A percentile compares a stretch with the other conserved stretches of the same genome.
phyloP scores from a whole-genome alignment of 495 filamentous ascomycete species.

The Xylona heveae region DNA sequence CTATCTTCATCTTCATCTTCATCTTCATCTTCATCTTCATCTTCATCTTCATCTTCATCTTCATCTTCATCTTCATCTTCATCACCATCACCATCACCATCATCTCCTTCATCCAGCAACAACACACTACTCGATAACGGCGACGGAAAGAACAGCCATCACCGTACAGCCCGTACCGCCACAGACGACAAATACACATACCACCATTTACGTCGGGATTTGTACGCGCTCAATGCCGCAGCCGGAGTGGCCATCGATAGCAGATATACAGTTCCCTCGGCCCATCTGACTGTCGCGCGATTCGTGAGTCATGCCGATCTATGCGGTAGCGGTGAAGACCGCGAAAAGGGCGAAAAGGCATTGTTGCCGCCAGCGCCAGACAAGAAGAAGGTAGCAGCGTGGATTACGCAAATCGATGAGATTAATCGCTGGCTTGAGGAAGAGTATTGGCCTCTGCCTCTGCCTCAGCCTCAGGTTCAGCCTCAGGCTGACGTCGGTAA shows the following conservation, averaged over 20 bases:
- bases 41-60: too few relatives aligned
- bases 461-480: too few relatives aligned
- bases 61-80: too few relatives aligned
- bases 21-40: too few relatives aligned
- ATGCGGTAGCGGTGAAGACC: too few relatives aligned
- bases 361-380: constrained; percentile 14
- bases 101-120: too few relatives aligned
- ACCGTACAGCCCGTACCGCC: constrained; percentile 6
- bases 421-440: constrained; percentile 50
- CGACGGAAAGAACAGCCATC: constrained; percentile 5
- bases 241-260: constrained; percentile 41
- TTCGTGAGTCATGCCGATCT: constrained; percentile 40
- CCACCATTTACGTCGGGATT: constrained; percentile 69
- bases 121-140: too few relatives aligned
- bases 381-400: constrained; percentile 29
- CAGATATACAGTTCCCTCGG: constrained; percentile 68
- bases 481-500: too few relatives aligned
- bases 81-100: too few relatives aligned
- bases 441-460: constrained; percentile 44
- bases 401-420: constrained; percentile 47
- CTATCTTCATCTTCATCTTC: too few relatives aligned
- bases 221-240: constrained; percentile 34
- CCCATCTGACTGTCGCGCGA: constrained; percentile 71
- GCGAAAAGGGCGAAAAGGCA: constrained; percentile 12
- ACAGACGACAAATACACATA: constrained; percentile 51